Percentiles rank a stretch among this genome's conserved stretches.
Conservation (phyloP, 306 rosid species). For the Cicer cuneatum region DNA sequence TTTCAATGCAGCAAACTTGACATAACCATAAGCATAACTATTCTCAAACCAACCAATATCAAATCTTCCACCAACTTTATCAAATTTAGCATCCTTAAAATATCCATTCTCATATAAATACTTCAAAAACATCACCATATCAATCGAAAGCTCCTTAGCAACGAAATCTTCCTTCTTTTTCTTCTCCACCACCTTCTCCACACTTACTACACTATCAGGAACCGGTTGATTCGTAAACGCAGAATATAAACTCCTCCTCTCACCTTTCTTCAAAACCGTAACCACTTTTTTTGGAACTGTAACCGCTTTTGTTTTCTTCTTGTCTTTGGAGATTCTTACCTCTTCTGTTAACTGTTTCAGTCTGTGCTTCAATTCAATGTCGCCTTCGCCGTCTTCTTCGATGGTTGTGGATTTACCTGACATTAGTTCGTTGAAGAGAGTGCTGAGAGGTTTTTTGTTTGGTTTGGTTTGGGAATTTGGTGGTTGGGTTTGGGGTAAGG, state of each 20-base stretch:
- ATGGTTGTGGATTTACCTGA: slow-evolving; percentile 27
- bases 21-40: slow-evolving; percentile 48
- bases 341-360: slow-evolving; percentile 48
- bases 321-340: slow-evolving; percentile 37
- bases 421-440: slow-evolving; percentile 55
- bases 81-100: slow-evolving; percentile 66
- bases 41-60: slow-evolving; percentile 59
- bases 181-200: not conserved
- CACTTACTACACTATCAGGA: not conserved
- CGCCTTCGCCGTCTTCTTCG: slow-evolving; percentile 28
- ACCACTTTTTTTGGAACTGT: not conserved
- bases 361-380: slow-evolving; percentile 43
- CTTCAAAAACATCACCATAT: slow-evolving; percentile 58
- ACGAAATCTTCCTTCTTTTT: slow-evolving; percentile 25
- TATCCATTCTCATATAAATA: slow-evolving; percentile 64
- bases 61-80: slow-evolving; percentile 36
- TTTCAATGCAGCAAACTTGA: slow-evolving; percentile 55
- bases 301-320: not conserved
- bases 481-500: slow-evolving; percentile 37
- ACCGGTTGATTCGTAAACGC: slow-evolving; percentile 44
- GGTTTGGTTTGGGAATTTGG: slow-evolving; percentile 10
- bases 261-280: not conserved
- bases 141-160: slow-evolving; percentile 59
- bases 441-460: slow-evolving; percentile 48
- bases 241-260: slow-evolving; percentile 41